phyloP scores from a whole-genome alignment of 495 filamentous ascomycete species.

The Aspergillus egyptiacus region DNA sequence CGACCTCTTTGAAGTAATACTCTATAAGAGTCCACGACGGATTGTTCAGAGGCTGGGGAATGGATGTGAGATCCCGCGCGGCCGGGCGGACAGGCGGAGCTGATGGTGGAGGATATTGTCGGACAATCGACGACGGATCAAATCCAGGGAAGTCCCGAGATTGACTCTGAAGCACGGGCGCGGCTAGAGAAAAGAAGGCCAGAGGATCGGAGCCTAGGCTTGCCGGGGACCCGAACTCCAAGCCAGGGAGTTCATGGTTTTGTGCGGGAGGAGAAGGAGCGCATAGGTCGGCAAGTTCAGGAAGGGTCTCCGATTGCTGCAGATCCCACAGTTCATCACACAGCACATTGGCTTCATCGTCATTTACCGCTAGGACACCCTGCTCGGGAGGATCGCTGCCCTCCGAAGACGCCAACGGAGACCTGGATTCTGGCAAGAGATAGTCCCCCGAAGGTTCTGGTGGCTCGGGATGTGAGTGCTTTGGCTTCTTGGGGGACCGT shows the following conservation, averaged over 20 bases:
- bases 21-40: constrained; percentile 51
- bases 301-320: constrained; percentile 26
- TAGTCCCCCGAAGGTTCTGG: constrained; percentile 4
- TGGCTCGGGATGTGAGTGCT: background rate
- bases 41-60: constrained; percentile 38
- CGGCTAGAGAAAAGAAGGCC: constrained; percentile 27
- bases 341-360: constrained; percentile 16
- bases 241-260: constrained; percentile 17
- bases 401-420: constrained; percentile 7
- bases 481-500: background rate
- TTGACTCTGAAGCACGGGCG: constrained; percentile 18
- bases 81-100: constrained; percentile 16
- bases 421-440: background rate
- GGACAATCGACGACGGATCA: constrained; percentile 35
- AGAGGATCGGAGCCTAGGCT: constrained; percentile 25
- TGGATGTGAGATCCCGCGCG: constrained; percentile 26
- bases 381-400: constrained; percentile 7
- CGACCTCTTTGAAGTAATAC: constrained; percentile 57
- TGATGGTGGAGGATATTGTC: constrained; percentile 30
- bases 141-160: constrained; percentile 25
- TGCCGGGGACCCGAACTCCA: constrained; percentile 25
- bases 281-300: constrained; percentile 33
- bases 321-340: constrained; percentile 37
- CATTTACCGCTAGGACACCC: constrained; percentile 13
- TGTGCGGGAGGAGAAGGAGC: constrained; percentile 17